phyloP scores from a whole-genome alignment of 805 yeast genomes.

The Ogataea wickerhamii region DNA sequence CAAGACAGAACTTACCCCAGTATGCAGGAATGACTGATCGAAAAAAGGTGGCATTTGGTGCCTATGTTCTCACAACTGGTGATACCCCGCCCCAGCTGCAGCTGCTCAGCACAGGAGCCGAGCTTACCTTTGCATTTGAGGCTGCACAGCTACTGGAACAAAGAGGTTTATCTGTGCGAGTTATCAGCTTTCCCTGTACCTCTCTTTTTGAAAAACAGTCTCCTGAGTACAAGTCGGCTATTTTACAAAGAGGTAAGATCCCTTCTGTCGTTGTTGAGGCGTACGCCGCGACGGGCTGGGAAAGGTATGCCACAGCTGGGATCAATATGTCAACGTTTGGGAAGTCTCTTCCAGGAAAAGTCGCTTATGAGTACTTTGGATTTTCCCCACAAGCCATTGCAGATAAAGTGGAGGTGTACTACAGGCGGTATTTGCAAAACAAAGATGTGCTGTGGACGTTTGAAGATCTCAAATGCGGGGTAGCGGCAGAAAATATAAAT shows the following conservation, averaged over 20 bases:
- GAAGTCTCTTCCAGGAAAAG: conserved; percentile 86
- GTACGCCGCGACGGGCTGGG: conserved; percentile 87
- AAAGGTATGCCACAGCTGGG: conserved; percentile 92
- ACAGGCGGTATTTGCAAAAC: conserved; percentile 1
- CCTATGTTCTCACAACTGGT: conserved; percentile 66
- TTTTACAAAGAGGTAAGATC: conserved; percentile 81
- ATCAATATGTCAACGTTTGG: conserved; percentile 95
- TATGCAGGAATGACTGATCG: conserved; percentile 78
- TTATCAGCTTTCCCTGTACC: conserved; percentile 93
- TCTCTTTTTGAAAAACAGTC: conserved; percentile 83
- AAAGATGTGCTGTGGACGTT: background rate
- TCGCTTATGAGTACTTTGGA: conserved; percentile 77
- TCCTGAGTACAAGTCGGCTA: conserved; percentile 73
- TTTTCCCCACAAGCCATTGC: conserved; percentile 92
- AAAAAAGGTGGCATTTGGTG: conserved; percentile 91
- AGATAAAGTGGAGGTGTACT: conserved; percentile 29
- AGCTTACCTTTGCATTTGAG: conserved; percentile 76
- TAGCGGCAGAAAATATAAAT: no score
- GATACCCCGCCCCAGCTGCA: conserved; percentile 54
- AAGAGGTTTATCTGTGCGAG: conserved; percentile 66
- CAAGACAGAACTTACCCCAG: conserved; percentile 88
- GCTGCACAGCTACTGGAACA: conserved; percentile 68
- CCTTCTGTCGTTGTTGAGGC: conserved; percentile 94
- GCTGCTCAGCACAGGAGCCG: conserved; percentile 91
- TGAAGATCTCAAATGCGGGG: background rate